Evolutionary conservation across 108 stramenopile species (phyloP), one percentile per base, ranked within the genome.

Genomic region (Fistulifera solaris): DNA sequence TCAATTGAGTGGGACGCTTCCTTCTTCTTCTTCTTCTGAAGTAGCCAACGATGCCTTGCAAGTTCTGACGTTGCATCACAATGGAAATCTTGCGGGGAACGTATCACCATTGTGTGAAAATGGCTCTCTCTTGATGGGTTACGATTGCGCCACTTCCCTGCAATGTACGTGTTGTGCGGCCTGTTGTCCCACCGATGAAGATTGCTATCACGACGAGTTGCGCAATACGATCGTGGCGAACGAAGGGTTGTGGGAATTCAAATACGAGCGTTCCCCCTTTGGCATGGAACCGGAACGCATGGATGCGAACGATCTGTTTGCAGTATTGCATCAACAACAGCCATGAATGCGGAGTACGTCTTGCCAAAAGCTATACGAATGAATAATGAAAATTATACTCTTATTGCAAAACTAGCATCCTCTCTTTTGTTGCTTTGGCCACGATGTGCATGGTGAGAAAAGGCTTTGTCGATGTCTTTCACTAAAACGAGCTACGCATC

Each of bases 1-100:
- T 55, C n/a, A 52, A 15, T 45, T 78, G 23, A 63, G 59, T 8
- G 77, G 77, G 1, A 63, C 55, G 7, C 54, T 78, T 19, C 65
- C 76, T 21, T 35, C n/a, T n/a, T 59, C 55, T 13, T 54, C 73
- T 19, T 61, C 42, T 8, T 14, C 52, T 74, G 47, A 40, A 42
- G 41, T 14, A 12, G 38, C 48, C 28, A 58, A 27, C 22, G 14
- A 47, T 6, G 16, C 53, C 14, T n/a, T 76, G 24, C 21, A 38
- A 21, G 61, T 70, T 7, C 18, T 76, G 43, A 27, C 61, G 10
- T 8, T 76, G 4, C 54, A 67, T 44, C 55, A 67, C 40, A 76
- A 61, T 27, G 4, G 7, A 8, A 24, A 38, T 8, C 15, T 69
- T 17, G 52, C 54, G 1, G 68, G 64, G 12, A 45, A 61, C 28